A percentile compares a stretch with the other conserved stretches of the same genome.
Evolutionary conservation across 2,329 filamentous ascomycete species (phyloP).

Genomic region (Domatiomyces catenatus): DNA sequence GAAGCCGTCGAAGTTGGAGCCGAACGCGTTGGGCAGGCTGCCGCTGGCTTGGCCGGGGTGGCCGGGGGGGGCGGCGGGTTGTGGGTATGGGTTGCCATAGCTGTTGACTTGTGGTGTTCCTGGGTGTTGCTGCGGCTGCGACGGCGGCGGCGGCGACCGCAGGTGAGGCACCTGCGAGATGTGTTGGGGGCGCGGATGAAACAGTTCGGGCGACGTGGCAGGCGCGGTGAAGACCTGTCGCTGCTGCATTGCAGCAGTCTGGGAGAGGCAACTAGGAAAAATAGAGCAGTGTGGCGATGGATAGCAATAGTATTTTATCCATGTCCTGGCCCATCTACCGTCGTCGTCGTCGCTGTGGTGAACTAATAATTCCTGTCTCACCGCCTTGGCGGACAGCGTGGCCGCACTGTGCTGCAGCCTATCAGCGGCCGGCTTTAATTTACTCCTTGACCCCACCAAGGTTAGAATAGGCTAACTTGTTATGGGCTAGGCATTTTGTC

Average conservation of each 20-base stretch:
- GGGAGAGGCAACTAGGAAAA: neutral
- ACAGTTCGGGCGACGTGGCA: conserved; percentile 72
- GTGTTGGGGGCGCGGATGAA: conserved; percentile 95
- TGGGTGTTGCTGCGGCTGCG: conserved; percentile 38
- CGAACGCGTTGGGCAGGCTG: conserved; percentile 23
- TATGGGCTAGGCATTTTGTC: no score
- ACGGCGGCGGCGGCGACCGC: conserved; percentile 75
- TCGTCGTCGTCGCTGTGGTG: no score
- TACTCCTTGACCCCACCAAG: no score
- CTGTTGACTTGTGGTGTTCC: conserved; percentile 20
- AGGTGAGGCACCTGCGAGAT: conserved; percentile 96
- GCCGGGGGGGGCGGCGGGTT: conserved; percentile 23
- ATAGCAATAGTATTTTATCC: neutral
- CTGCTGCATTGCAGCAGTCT: conserved; percentile 50
- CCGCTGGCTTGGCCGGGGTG: conserved; percentile 6
- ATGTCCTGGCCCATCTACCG: no score
- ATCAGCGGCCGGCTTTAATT: no score
- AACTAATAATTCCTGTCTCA: no score
- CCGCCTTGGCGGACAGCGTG: no score
- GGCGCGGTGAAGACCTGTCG: conserved; percentile 64
- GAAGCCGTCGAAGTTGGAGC: conserved; percentile 58
- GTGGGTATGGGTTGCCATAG: conserved; percentile 37
- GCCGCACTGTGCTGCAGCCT: no score
- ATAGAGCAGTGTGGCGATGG: neutral
- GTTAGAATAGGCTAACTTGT: no score